These are phyloP conservation scores for Leccinum ochraceum DNA, from an alignment of 768 basidiomycete genomes.

Conservation along the genomic window DNA sequence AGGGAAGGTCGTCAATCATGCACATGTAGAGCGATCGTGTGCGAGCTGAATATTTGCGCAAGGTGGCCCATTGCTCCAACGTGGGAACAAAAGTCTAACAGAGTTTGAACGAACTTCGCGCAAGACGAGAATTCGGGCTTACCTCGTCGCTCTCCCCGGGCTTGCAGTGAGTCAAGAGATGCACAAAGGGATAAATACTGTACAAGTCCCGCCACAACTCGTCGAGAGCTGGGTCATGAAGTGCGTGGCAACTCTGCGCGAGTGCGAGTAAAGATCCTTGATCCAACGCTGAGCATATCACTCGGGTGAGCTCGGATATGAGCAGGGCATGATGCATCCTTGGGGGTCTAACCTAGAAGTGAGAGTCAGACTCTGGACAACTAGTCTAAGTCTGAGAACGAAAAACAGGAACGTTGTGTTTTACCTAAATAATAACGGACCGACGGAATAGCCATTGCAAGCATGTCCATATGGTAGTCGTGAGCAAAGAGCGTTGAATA, in stretches of 20 bases:
- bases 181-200: conserved; percentile 22
- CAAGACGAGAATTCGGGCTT: neutral
- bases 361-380: no score
- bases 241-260: conserved; percentile 25
- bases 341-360: neutral
- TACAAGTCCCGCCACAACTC: conserved; percentile 27
- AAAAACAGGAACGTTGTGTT: no score
- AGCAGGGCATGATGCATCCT: conserved; percentile 26
- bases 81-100: neutral
- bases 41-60: conserved; percentile 22
- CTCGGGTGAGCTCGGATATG: conserved; percentile 22
- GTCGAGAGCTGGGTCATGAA: conserved; percentile 26
- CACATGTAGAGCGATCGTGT: conserved; percentile 24
- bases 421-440: no score
- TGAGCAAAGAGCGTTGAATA: no score
- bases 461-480: no score
- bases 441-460: no score
- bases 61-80: conserved; percentile 17
- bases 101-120: neutral
- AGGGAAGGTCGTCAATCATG: conserved; percentile 20
- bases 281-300: conserved; percentile 19
- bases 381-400: no score
- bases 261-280: conserved; percentile 21
- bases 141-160: conserved; percentile 13
- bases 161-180: conserved; percentile 10